Percentiles rank a stretch among this genome's conserved stretches.
phyloP scores from a whole-genome alignment of 2,329 filamentous ascomycete species.

The Cladosporium sp. region DNA sequence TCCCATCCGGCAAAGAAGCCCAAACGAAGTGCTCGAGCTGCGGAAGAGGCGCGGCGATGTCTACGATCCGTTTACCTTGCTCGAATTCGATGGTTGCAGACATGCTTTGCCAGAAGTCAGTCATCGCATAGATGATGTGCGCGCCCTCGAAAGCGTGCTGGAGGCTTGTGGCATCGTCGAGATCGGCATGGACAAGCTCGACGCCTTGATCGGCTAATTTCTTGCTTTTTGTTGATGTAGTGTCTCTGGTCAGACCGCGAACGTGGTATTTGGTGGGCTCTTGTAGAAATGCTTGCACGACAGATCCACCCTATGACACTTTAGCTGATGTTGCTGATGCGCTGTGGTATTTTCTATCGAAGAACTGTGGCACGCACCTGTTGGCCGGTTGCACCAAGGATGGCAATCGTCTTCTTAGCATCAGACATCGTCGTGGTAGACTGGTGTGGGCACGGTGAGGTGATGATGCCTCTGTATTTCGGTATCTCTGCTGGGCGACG shows the following conservation, averaged over 20 bases:
- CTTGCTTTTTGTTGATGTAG: slow-evolving; percentile 46
- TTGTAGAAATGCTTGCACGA: slow-evolving; percentile 48
- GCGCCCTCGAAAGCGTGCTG: slow-evolving; percentile 48
- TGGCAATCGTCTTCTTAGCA: not conserved
- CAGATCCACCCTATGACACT: slow-evolving; percentile 57
- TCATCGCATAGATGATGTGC: slow-evolving; percentile 54
- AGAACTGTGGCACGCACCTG: not conserved
- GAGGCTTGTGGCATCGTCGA: slow-evolving; percentile 50
- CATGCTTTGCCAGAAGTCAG: slow-evolving; percentile 28
- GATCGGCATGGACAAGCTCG: slow-evolving; percentile 55
- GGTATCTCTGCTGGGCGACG: not conserved
- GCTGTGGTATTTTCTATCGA: not conserved
- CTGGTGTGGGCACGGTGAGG: not conserved
- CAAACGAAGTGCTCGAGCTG: slow-evolving; percentile 15
- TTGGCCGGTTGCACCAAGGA: slow-evolving; percentile 14
- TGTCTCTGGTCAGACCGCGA: slow-evolving; percentile 57
- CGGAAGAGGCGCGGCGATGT: not conserved
- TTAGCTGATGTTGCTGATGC: not conserved
- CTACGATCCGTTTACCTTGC: not conserved
- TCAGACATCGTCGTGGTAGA: not conserved
- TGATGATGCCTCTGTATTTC: not conserved
- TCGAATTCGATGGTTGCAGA: slow-evolving; percentile 1
- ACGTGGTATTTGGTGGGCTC: slow-evolving; percentile 51
- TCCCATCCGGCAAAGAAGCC: slow-evolving; percentile 13
- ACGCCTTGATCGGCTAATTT: slow-evolving; percentile 48